Evolutionary conservation across 441 rosid genomes (phyloP), one percentile per base, ranked within the genome.

Genomic region (Corymbia calophylla): DNA sequence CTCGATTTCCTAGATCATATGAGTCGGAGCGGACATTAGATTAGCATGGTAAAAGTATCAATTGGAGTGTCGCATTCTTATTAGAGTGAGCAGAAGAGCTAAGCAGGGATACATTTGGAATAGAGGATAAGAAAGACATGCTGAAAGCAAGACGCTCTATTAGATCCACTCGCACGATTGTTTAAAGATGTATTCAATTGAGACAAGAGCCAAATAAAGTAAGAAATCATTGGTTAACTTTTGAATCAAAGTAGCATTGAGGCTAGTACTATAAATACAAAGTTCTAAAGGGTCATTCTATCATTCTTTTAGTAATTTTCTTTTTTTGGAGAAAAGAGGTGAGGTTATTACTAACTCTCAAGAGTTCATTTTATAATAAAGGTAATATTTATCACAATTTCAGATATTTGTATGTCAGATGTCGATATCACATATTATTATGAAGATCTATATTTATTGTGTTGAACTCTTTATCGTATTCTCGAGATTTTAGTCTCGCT

Each of bases 391-490:
- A 12, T 66, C 44, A 7, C 17, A 44, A 16, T 31, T 29, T 66
- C 12, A 66, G 2, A 31, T 66, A 16, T 31, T 31, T 8, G 0
- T 17, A 31, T 66, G 16, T 66, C 0, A 0, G 16, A 23, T 12
- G 25, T 73, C 10, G 2, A 73, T 5, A 77, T 44, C 1, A 13
- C 29, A 6, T 12, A 73, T 21, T 39, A 19, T 7, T 11, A 16
- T 11, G n/a, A 73, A 11, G n/a, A 39, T 39, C 12, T 23, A n/a
- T 49, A 21, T n/a, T 39, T 7, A 5, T 73, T 0, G 1, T 3
- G 1, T 23, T 27, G 27, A 21, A 6, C 5, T 77, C 23, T 47
- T 77, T 12, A 6, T 6, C 10, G 5, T 23, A 23, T 77, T 9
- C 29, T 6, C 0, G 0, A 12, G 84, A 16, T 77, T 77, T 77